Conservation (phyloP, 2,329 filamentous ascomycete genomes). For the Aspergillus caelatus region DNA sequence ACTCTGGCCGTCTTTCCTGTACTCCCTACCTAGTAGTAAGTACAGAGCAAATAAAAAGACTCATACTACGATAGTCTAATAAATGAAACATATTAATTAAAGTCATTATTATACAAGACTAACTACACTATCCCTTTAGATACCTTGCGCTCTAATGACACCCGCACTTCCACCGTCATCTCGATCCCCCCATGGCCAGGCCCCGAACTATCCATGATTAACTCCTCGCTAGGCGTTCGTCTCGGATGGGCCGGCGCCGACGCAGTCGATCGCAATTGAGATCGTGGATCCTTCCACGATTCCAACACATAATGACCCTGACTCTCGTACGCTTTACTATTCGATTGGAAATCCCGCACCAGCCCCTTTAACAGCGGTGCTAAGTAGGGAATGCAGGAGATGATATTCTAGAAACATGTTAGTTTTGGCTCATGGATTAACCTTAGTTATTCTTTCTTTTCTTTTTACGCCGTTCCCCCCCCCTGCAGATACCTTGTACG, state of each 20-base stretch:
- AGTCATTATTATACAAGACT: too few relatives aligned
- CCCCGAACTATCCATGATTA: background rate
- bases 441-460: background rate
- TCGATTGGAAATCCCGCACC: conserved; percentile 32
- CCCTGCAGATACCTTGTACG: background rate
- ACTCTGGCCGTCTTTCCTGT: background rate
- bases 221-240: conserved; percentile 30
- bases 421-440: background rate
- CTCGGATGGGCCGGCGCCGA: conserved; percentile 1
- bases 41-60: background rate
- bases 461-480: too few relatives aligned
- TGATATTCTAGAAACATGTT: conserved; percentile 31
- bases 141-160: background rate
- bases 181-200: background rate
- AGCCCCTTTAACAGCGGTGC: conserved; percentile 32
- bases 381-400: conserved; percentile 37
- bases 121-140: background rate
- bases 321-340: conserved; percentile 37
- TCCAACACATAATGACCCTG: conserved; percentile 26
- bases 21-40: too few relatives aligned
- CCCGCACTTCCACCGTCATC: background rate
- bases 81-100: background rate
- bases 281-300: conserved; percentile 22
- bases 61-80: background rate
- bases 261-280: background rate